Evolutionary conservation across 1,139 yeast genomes (phyloP).

Genomic region (Saccharomyces pastorianus): DNA sequence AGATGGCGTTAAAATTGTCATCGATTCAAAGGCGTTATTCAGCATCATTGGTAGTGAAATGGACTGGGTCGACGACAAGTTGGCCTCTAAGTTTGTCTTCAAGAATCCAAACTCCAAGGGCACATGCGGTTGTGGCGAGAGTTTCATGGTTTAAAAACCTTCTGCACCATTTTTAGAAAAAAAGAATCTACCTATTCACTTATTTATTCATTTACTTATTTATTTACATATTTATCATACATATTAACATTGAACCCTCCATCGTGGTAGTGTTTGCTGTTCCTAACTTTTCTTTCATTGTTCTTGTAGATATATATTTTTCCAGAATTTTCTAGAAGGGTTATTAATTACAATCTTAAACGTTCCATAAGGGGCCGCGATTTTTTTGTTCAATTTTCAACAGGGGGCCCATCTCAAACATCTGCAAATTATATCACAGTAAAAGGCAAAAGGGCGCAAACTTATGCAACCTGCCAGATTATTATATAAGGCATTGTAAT

Average conservation of each 20-base stretch:
- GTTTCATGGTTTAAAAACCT: slow-evolving; percentile 40
- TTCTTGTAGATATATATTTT: background rate
- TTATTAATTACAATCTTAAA: background rate
- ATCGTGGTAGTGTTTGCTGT: background rate
- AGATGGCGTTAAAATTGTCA: slow-evolving; percentile 85
- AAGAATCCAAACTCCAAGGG: slow-evolving; percentile 95
- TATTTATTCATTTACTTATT: slow-evolving; percentile 4
- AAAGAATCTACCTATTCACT: slow-evolving; percentile 2
- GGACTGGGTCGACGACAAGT: slow-evolving; percentile 96
- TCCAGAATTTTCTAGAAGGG: background rate
- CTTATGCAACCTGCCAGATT: background rate
- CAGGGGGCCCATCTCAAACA: background rate
- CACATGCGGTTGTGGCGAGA: slow-evolving; percentile 97
- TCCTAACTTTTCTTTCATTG: background rate
- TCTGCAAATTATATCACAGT: background rate
- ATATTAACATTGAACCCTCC: background rate
- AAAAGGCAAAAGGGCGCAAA: background rate
- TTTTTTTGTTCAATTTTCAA: background rate
- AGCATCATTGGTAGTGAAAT: slow-evolving; percentile 94
- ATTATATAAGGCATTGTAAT: background rate
- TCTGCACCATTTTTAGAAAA: background rate
- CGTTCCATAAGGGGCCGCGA: background rate
- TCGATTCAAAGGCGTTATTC: slow-evolving; percentile 91
- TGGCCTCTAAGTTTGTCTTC: slow-evolving; percentile 82
- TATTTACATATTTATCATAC: background rate